Evolutionary conservation across 83 land plant species (phyloP).

Genomic region (Diphasiastrum complanatum): DNA sequence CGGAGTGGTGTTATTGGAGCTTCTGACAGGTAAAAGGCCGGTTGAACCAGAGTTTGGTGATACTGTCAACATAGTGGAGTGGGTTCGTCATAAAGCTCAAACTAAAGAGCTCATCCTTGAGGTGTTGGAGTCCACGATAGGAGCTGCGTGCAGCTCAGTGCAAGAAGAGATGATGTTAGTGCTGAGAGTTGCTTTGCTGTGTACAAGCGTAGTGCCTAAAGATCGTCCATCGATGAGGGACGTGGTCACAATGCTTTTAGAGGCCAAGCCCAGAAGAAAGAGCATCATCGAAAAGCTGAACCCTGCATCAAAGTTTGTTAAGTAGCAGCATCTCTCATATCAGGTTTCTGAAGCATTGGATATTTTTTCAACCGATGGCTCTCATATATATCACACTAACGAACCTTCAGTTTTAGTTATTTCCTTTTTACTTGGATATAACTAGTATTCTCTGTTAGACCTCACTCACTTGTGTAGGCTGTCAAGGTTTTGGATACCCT

Average conservation of each 20-base stretch:
- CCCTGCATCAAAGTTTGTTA: too few species aligned
- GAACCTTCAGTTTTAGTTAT: too few species aligned
- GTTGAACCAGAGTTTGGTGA: constrained; percentile 21
- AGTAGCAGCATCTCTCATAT: too few species aligned
- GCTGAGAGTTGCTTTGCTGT: constrained; percentile 36
- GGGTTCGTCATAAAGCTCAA: constrained; percentile 19
- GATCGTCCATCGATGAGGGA: constrained; percentile 42
- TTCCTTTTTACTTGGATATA: too few species aligned
- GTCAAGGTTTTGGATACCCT: too few species aligned
- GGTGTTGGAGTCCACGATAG: constrained; percentile 14
- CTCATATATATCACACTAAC: too few species aligned
- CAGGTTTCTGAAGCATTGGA: too few species aligned
- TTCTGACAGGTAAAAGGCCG: constrained; percentile 26
- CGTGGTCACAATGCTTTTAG: constrained; percentile 39
- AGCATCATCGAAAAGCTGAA: too few species aligned
- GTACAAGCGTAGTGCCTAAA: constrained; percentile 30
- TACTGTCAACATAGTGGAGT: constrained; percentile 16
- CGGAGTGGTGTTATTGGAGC: constrained; percentile 21
- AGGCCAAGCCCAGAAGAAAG: constrained; percentile 34
- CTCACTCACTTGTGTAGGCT: too few species aligned
- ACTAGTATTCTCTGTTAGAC: too few species aligned
- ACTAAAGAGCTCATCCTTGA: constrained; percentile 3
- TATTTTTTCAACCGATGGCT: too few species aligned
- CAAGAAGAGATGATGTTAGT: constrained; percentile 46
- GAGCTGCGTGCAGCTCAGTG: constrained; percentile 17